Evolutionary conservation across 306 rosid species (phyloP), one percentile per base, ranked within the genome.

Genomic region (Luffa acutangula): DNA sequence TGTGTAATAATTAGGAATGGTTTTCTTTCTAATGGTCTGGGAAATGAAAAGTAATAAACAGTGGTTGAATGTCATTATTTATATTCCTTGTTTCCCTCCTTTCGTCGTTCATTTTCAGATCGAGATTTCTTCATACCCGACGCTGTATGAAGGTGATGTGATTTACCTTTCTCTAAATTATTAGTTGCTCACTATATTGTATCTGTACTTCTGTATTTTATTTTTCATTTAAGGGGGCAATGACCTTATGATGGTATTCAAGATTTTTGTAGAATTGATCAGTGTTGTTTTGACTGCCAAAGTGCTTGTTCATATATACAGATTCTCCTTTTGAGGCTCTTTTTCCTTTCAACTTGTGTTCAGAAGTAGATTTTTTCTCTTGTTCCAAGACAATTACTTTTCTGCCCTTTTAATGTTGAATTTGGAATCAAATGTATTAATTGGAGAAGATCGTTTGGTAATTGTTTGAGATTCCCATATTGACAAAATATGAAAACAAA

Each of bases 1-100:
- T 76, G 67, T 76, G 52, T 76, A 76, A 58, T 54, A 76, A 56
- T 76, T 76, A 76, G 79, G 37, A 56, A 73, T 73, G 42, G 9
- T 14, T 73, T 73, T 73, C 77, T 73, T 73, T 73, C 77, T 73
- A 48, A 49, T 73, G 77, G 25, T 48, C 59, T 70, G 56, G 39
- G 56, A 70, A 70, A 73, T 73, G 59, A 49, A 49, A 73, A 31
- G 59, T 73, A 48, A 73, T 73, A 48, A 72, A 73, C 56, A 70
- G 34, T 41, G 75, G 52, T 69, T 42, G 75, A 62, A 20, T 62
- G 10, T 62, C 42, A 25, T 70, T 70, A 70, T 70, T 70, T 25
- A 39, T 71, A 48, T 71, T 21, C 34, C 11, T 21, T 71, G 57
- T 46, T n/a, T 70, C 36, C 39, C n/a, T 10, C 9, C 18, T 9